A percentile compares a stretch with the other conserved stretches of the same genome.
phyloP scores from a whole-genome alignment of 768 basidiomycete species.

The Suillus hirtellus region DNA sequence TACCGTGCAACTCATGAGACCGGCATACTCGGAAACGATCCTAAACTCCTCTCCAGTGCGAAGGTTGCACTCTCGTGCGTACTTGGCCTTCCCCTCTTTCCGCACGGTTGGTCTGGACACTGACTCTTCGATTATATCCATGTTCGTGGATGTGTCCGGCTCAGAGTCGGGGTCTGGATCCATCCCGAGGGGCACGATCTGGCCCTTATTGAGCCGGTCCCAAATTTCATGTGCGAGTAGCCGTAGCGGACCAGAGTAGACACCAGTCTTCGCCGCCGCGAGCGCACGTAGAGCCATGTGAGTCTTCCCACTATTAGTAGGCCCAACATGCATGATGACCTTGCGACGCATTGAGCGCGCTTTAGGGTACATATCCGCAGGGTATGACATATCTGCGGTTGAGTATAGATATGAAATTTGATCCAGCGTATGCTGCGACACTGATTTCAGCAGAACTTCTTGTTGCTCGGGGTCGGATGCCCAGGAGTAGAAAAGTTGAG shows the following conservation, averaged over 20 bases:
- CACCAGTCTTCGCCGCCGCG: conserved; percentile 67
- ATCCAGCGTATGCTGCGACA: conserved; percentile 36
- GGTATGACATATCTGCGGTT: conserved; percentile 44
- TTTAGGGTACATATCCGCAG: conserved; percentile 46
- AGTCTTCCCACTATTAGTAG: conserved; percentile 97
- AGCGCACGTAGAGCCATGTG: conserved; percentile 89
- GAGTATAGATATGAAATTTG: conserved; percentile 39
- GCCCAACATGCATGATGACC: conserved; percentile 94
- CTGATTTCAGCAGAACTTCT: conserved; percentile 23
- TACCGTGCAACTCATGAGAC: conserved; percentile 81
- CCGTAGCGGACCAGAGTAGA: conserved; percentile 90
- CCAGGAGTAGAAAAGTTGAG: conserved; percentile 59
- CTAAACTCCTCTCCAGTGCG: conserved; percentile 90
- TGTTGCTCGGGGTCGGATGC: conserved; percentile 38
- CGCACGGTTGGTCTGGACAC: conserved; percentile 28
- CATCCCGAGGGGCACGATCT: conserved; percentile 74
- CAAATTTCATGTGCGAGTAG: conserved; percentile 95
- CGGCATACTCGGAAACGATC: conserved; percentile 56
- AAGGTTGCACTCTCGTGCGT: conserved; percentile 75
- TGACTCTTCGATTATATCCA: conserved; percentile 25
- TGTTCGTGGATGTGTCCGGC: conserved; percentile 38
- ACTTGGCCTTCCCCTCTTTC: conserved; percentile 45
- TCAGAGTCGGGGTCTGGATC: conserved; percentile 42
- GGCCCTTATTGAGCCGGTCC: conserved; percentile 86
- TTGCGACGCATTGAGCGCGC: conserved; percentile 70